Percentiles rank a stretch among this genome's conserved stretches.
Evolutionary conservation across 306 rosid genomes (phyloP).

Genomic region (Dicorynia guianensis): DNA sequence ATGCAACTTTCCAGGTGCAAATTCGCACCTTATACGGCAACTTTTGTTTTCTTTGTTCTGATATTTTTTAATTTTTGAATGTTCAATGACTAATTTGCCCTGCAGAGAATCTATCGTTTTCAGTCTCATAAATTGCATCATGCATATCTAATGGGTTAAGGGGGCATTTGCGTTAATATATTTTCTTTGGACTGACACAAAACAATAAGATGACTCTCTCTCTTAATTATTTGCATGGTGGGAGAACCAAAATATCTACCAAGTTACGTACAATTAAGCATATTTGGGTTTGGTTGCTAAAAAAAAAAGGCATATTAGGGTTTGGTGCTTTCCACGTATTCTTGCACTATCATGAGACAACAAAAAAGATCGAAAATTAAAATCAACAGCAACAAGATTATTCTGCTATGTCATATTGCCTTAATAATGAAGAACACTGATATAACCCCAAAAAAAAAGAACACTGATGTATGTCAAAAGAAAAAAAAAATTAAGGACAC

Average conservation of each 20-base stretch:
- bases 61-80: neutral
- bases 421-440: neutral
- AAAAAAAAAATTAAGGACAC: too few relatives aligned
- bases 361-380: neutral
- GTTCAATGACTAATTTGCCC: conserved; percentile 48
- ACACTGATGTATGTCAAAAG: too few relatives aligned
- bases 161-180: too few relatives aligned
- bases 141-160: neutral
- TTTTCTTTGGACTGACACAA: neutral
- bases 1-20: conserved; percentile 62
- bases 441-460: too few relatives aligned
- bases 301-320: conserved; percentile 33
- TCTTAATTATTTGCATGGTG: too few relatives aligned
- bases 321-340: conserved; percentile 52
- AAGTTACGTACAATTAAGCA: neutral
- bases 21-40: conserved; percentile 59
- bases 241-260: conserved; percentile 10
- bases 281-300: conserved; percentile 46
- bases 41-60: neutral
- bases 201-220: neutral
- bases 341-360: conserved; percentile 30
- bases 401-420: neutral
- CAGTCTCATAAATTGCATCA: conserved; percentile 36
- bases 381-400: too few relatives aligned
- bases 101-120: conserved; percentile 47